Evolutionary conservation across 768 basidiomycete genomes (phyloP), one percentile per base, ranked within the genome.

Genomic region (Rhizopogon vesiculosus): DNA sequence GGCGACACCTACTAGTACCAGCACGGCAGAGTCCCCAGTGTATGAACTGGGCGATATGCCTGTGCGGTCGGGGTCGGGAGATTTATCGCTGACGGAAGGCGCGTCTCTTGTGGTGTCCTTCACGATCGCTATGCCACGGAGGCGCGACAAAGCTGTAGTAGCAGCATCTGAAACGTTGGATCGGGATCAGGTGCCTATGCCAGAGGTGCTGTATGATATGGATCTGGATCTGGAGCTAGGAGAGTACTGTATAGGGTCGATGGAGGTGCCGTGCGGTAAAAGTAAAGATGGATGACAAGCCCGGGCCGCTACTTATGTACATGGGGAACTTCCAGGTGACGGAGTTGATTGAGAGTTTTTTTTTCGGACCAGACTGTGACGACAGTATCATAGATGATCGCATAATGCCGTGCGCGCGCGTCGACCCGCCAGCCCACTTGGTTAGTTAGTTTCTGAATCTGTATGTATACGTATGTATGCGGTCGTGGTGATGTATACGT

Each of bases 81-180:
- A 45, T 25, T n/a, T 46, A 1, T 41, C 16, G 3, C 55, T 56
- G 61, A 51, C 29, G 2, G 59, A 65, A 35, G 55, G 52, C 7
- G 42, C 60, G 43, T 65, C 55, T 13, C 12, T 78, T 35, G 73
- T 72, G 49, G 66, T 80, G 13, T 71, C 74, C 3, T 72, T 79
- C 16, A 59, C 73, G 13, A 69, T 80, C 45, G 62, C 70, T 7
- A 76, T 81, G 75, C 76, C 80, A 7, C 63, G 40, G 31, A 33
- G 25, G 22, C 33, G 29, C 33, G 52, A 53, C 16, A 31, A 15
- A 18, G 28, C 29, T 15, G 5, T 45, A 25, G 3, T 25, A 25
- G 25, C 25, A 25, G 1, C 38, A 9, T 10, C 48, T 3, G 41
- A 22, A 9, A 12, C 39, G 19, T 31, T 44, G n/a, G 42, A 25